Evolutionary conservation across 208 protist species (phyloP).

Genomic region (Trypanosoma mega): DNA sequence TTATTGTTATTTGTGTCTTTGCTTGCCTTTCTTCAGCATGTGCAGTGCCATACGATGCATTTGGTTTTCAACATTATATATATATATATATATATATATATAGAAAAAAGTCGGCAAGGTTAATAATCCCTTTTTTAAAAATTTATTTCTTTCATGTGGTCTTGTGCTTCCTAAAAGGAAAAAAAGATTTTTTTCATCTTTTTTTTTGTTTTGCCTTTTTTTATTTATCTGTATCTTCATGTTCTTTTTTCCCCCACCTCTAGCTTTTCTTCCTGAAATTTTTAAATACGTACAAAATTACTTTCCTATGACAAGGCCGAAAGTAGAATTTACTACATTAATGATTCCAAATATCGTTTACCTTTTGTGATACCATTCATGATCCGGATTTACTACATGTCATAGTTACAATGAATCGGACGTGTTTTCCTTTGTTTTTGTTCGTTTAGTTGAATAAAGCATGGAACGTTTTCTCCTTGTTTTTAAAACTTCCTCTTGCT

Average conservation of each 20-base stretch:
- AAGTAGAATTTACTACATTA: neutral
- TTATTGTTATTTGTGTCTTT: neutral
- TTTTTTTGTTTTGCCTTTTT: conserved; percentile 1
- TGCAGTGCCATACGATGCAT: too few species aligned
- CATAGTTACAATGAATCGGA: conserved; percentile 36
- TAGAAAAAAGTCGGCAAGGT: too few species aligned
- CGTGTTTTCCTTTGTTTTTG: neutral
- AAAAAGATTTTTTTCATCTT: neutral
- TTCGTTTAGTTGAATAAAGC: too few species aligned
- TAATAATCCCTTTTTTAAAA: conserved; percentile 3
- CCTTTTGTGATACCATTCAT: conserved; percentile 25
- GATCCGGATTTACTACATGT: conserved; percentile 25
- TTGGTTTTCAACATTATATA: too few species aligned
- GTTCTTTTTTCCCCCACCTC: neutral
- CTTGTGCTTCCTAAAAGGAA: neutral
- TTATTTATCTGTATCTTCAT: neutral
- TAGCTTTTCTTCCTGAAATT: neutral
- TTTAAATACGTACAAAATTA: too few species aligned
- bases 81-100: conserved; percentile 1
- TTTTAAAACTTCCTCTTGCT: neutral
- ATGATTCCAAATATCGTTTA: conserved; percentile 27
- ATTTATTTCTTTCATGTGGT: neutral
- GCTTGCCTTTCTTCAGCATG: neutral
- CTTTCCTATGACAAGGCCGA: neutral
- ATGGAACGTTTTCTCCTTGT: too few species aligned